These are phyloP conservation scores for Petunia axillaris DNA, from an alignment of 257 asterid genomes.

Conservation along the genomic window DNA sequence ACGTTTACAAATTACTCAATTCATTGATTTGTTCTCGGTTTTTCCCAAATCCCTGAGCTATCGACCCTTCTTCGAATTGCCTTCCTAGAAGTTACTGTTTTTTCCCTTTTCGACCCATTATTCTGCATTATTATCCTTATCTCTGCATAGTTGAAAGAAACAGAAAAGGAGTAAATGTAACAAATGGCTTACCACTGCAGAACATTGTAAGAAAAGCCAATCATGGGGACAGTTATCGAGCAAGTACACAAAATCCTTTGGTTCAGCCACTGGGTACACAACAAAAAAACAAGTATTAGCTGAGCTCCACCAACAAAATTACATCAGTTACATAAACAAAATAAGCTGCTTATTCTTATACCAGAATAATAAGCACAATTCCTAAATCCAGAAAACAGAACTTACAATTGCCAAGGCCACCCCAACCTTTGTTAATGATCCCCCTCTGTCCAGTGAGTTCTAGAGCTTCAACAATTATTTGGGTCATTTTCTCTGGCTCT, in stretches of 20 bases:
- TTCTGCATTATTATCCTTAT: background rate
- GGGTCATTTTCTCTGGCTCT: constrained; percentile 94
- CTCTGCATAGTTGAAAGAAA: background rate
- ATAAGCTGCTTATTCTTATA: background rate
- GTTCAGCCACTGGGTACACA: constrained; percentile 74
- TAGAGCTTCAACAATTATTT: constrained; percentile 81
- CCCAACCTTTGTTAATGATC: constrained; percentile 97
- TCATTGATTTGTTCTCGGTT: no score
- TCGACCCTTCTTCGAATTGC: no score
- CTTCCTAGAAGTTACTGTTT: no score
- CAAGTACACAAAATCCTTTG: constrained; percentile 73
- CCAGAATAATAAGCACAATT: constrained; percentile 14
- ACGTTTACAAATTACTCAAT: no score
- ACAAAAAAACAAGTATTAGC: constrained; percentile 26
- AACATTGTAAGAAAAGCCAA: constrained; percentile 94
- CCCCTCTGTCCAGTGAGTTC: constrained; percentile 86
- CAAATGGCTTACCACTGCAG: constrained; percentile 77
- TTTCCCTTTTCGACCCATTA: no score
- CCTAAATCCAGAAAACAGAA: constrained; percentile 34
- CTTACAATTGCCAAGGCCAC: constrained; percentile 98
- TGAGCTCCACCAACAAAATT: background rate
- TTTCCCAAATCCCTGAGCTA: no score
- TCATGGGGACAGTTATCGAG: constrained; percentile 96
- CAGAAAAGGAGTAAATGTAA: constrained; percentile 24
- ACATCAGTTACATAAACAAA: constrained; percentile 14